phyloP scores from a whole-genome alignment of 495 filamentous ascomycete species.

The Cenococcum geophilum region DNA sequence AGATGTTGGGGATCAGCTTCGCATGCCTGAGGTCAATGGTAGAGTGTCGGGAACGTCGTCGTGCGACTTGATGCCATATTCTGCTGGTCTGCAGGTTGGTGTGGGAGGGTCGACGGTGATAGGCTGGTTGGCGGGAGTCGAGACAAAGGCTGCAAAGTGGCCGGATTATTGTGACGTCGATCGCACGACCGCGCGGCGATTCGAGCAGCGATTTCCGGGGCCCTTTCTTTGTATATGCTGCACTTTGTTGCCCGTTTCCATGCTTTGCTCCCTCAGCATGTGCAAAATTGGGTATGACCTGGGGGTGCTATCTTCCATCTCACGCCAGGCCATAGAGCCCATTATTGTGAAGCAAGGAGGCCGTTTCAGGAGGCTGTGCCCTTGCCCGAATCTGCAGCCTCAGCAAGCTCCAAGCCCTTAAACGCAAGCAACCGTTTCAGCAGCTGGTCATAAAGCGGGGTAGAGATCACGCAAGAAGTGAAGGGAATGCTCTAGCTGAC shows the following conservation, averaged over 20 bases:
- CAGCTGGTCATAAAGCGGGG: neutral
- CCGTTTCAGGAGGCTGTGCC: conserved; percentile 2
- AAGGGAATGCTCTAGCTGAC: neutral
- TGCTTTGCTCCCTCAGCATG: conserved; percentile 2
- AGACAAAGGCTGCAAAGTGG: neutral
- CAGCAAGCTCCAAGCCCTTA: neutral
- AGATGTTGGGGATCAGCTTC: neutral
- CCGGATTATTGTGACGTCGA: neutral
- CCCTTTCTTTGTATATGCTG: no score
- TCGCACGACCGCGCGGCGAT: no score
- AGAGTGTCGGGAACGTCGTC: conserved; percentile 6
- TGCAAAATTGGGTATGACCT: neutral
- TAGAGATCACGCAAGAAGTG: neutral
- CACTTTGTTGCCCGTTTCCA: neutral
- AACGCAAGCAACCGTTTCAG: neutral
- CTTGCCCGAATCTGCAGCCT: neutral
- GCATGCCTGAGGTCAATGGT: conserved; percentile 14
- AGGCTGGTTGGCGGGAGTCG: neutral
- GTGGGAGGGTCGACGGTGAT: neutral
- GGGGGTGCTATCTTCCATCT: neutral
- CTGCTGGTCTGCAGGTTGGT: neutral
- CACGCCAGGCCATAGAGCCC: neutral
- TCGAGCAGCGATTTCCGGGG: no score
- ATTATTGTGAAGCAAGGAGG: conserved; percentile 12
- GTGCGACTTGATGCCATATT: conserved; percentile 11